Evolutionary conservation across 176 grass and related monocot genomes (phyloP).

Genomic region (Alopecurus myosuroides): DNA sequence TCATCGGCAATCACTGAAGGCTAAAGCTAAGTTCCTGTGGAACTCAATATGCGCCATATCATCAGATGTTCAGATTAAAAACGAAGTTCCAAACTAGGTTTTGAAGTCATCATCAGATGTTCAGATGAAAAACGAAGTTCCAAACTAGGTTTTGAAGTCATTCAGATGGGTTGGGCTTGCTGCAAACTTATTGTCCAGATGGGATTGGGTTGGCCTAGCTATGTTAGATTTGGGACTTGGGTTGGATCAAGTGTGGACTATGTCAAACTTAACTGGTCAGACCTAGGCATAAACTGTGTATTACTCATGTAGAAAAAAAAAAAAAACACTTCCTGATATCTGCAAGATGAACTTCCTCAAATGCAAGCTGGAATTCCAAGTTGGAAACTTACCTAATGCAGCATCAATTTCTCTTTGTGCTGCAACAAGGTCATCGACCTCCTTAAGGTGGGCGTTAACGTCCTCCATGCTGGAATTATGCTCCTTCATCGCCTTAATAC

Average conservation of each 20-base stretch:
- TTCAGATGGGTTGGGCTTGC: not conserved
- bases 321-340: not conserved
- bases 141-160: not conserved
- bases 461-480: constrained; percentile 62
- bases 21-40: not conserved
- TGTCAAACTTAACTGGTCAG: not conserved
- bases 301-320: not conserved
- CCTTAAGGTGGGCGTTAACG: constrained; percentile 60
- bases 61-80: not conserved
- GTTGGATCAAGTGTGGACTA: not conserved
- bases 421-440: constrained; percentile 64
- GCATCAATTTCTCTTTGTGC: constrained; percentile 69
- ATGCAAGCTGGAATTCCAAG: not conserved
- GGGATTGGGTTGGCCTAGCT: not conserved
- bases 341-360: not conserved
- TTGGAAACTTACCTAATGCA: constrained; percentile 51
- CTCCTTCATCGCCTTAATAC: constrained; percentile 61
- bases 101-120: not conserved
- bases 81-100: not conserved
- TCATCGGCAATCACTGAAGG: too few relatives aligned
- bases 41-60: not conserved
- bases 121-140: not conserved
- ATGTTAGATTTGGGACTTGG: constrained; percentile 2
- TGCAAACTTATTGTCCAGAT: not conserved
- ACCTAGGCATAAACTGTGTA: not conserved